Conservation (phyloP, 768 basidiomycete genomes). For the Suillus subalutaceus region DNA sequence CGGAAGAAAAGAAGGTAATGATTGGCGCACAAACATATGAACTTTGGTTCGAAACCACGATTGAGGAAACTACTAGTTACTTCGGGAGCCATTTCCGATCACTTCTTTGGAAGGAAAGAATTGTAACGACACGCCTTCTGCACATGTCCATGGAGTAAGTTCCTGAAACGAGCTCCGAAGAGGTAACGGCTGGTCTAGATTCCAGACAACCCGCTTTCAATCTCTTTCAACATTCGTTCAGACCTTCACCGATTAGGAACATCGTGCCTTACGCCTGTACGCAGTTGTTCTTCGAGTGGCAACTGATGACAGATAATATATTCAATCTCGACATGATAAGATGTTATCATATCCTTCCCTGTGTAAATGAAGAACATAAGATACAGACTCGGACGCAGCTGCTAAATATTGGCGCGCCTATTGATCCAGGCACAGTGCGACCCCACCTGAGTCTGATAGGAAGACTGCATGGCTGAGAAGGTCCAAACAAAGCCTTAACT, state of each 20-base stretch:
- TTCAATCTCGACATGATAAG: constrained; percentile 7
- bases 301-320: not conserved
- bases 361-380: not conserved
- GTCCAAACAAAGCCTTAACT: not conserved
- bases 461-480: not conserved
- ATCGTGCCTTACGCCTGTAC: not conserved
- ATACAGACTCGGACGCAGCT: not conserved
- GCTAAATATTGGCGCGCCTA: not conserved
- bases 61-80: not conserved
- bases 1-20: not conserved
- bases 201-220: not conserved
- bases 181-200: not conserved
- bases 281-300: not conserved
- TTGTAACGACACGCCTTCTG: not conserved
- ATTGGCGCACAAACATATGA: not conserved
- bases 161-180: not conserved
- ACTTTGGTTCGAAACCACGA: not conserved
- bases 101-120: constrained; percentile 2
- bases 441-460: not conserved
- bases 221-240: not conserved
- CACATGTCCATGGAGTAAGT: constrained; percentile 2
- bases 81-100: constrained; percentile 1
- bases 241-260: not conserved
- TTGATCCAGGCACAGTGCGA: not conserved
- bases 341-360: not conserved